Conservation (phyloP, 331 rosid species). For the Pyracantha coccinea region DNA sequence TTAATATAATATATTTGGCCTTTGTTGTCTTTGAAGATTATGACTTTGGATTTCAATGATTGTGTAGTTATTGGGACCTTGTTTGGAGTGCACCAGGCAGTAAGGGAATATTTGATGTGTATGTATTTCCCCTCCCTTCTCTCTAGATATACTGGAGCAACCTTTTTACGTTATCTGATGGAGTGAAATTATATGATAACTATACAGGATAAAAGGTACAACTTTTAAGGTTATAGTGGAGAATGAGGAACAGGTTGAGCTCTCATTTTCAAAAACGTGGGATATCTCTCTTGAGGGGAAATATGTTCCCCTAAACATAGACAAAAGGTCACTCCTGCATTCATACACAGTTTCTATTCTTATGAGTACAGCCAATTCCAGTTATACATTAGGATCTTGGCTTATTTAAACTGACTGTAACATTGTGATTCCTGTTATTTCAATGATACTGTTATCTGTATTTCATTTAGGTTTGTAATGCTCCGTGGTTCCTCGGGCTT, state of each 20-base stretch:
- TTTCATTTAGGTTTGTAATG: conserved; percentile 31
- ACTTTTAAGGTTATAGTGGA: conserved; percentile 28
- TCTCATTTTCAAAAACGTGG: conserved; percentile 36
- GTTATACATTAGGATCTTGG: background rate
- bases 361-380: background rate
- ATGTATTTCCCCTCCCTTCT: conserved; percentile 2
- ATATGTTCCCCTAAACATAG: conserved; percentile 34
- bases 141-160: background rate
- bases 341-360: background rate
- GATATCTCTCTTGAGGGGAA: conserved; percentile 39
- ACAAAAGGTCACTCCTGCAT: conserved; percentile 27
- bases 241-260: conserved; percentile 40
- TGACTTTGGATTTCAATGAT: background rate
- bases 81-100: conserved; percentile 36
- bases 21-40: background rate
- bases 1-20: background rate
- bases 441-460: background rate
- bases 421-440: background rate
- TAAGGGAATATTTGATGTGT: conserved; percentile 37
- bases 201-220: conserved; percentile 36
- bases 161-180: background rate
- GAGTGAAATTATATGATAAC: background rate
- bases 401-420: background rate
- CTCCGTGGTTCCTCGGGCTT: conserved; percentile 47
- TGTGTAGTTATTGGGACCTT: conserved; percentile 43